Conservation (phyloP, 495 filamentous ascomycete species). For the Parathielavia appendiculata region DNA sequence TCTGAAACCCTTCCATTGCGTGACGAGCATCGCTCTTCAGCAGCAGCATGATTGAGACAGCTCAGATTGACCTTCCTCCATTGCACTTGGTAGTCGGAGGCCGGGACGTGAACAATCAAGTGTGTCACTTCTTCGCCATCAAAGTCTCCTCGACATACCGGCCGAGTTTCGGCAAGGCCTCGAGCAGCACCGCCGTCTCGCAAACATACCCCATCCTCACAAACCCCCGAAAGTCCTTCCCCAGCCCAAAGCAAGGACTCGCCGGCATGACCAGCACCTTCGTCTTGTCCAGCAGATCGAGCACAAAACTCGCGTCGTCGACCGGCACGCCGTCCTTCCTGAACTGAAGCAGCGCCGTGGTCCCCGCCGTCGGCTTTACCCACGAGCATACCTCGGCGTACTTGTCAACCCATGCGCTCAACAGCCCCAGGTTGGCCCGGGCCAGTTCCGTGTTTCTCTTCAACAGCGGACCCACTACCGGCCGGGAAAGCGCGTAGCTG, state of each 20-base stretch:
- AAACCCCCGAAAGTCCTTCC: slow-evolving; percentile 67
- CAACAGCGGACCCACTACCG: slow-evolving; percentile 63
- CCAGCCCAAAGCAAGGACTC: slow-evolving; percentile 66
- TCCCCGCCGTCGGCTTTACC: slow-evolving; percentile 75
- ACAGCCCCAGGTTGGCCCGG: slow-evolving; percentile 59
- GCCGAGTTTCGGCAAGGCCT: slow-evolving; percentile 58
- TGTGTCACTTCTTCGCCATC: not conserved
- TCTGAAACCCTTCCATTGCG: too few relatives aligned
- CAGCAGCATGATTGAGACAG: too few relatives aligned
- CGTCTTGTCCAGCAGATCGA: slow-evolving; percentile 59
- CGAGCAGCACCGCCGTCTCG: slow-evolving; percentile 61
- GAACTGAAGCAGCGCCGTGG: slow-evolving; percentile 76
- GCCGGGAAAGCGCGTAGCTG: slow-evolving; percentile 59
- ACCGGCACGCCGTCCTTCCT: slow-evolving; percentile 50
- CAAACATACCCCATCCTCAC: slow-evolving; percentile 77
- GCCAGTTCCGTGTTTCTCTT: slow-evolving; percentile 66
- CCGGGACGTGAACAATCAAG: too few relatives aligned
- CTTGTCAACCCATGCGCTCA: slow-evolving; percentile 63
- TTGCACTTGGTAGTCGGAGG: too few relatives aligned
- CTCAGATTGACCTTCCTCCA: too few relatives aligned
- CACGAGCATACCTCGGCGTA: slow-evolving; percentile 61
- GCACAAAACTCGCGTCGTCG: slow-evolving; percentile 67
- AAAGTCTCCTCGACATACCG: slow-evolving; percentile 51
- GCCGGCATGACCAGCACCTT: slow-evolving; percentile 81
- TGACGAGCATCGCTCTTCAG: too few relatives aligned